phyloP scores from a whole-genome alignment of 352 stramenopile genomes.

The Elongisporangium senticosum region DNA sequence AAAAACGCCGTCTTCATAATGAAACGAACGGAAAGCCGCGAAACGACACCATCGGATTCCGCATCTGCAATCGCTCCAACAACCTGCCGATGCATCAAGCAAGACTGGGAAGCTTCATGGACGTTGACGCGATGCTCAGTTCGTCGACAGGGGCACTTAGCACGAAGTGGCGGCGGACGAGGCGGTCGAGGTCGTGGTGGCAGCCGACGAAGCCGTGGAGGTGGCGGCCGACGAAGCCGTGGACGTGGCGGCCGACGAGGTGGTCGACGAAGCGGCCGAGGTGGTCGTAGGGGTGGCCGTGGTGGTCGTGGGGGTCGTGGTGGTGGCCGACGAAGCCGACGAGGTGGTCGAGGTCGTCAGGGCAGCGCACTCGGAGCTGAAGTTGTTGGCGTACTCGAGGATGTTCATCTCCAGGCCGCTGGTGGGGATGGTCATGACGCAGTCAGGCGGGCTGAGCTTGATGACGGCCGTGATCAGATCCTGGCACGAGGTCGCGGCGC shows the following conservation, averaged over 20 bases:
- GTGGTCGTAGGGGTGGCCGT: conserved; percentile 5
- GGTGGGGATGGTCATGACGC: conserved; percentile 10
- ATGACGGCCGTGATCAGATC: conserved; percentile 3
- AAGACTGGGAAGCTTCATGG: not conserved
- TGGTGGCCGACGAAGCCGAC: conserved; percentile 9
- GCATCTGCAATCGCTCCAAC: too few relatives aligned
- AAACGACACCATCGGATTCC: not conserved
- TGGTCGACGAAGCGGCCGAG: conserved; percentile 3
- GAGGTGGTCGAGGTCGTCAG: conserved; percentile 8
- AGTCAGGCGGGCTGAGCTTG: conserved; percentile 6
- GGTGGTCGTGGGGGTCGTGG: conserved; percentile 8
- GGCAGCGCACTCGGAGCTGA: conserved; percentile 10
- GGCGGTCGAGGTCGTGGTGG: conserved; percentile 9
- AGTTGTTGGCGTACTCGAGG: conserved; percentile 14
- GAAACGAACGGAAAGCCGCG: not conserved
- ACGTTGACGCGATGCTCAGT: not conserved
- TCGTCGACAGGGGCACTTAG: conserved; percentile 6
- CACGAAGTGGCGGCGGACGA: conserved; percentile 11
- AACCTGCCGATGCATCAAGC: conserved; percentile 1
- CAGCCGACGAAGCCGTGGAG: conserved; percentile 7
- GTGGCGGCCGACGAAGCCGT: conserved; percentile 9
- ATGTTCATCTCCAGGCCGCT: conserved; percentile 24
- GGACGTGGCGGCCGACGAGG: conserved; percentile 1
- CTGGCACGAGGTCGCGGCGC: conserved; percentile 6
- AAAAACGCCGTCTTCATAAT: not conserved